Evolutionary conservation across 2,329 filamentous ascomycete species (phyloP), one percentile per base, ranked within the genome.

Genomic region (Verticillium albo-atrum): DNA sequence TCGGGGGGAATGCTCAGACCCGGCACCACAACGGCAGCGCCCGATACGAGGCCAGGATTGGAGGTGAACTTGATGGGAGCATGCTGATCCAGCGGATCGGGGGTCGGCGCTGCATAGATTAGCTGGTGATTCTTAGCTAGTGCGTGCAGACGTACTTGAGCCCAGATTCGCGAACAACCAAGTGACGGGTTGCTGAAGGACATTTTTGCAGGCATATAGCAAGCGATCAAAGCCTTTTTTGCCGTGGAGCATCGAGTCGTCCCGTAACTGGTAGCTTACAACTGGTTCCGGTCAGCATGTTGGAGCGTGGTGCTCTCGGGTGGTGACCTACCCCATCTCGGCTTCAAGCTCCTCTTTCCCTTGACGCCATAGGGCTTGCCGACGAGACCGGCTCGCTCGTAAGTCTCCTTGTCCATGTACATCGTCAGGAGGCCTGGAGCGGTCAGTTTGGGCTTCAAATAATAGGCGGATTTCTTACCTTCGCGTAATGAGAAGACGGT

Each of bases 211-310:
- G 15, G 92, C 91, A 79, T 90, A 90, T 6, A 88, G 72, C 15
- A 97, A 77, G 53, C 91, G 81, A 63, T 93, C 88, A 68, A 96
- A 97, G 0, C 87, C 89, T 64, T 89, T 92, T 71, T 92, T 95
- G 3, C 92, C 92, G 58, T 87, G 88, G 7, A 91, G 72, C 91
- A 97, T 97, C 0, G 87, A 87, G 1, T 87, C 83, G 5, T 82
- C 78, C 20, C 88, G 84, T 28, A 99, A 81, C 61, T 98, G 88
- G 56, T 89, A 79, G 66, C 94, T 86, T 53, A 98, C 84, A 28
- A 88, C 90, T 95, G 60, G 20, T 15, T 14, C 32, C 9, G 35
- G 61, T 78, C 60, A 77, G 70, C 37, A 42, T 28, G n/a, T 58
- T 23, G 14, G 25, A 53, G n/a, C 25, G 12, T 28, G 26, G 26